Evolutionary conservation across 2,329 filamentous ascomycete species (phyloP), one percentile per base, ranked within the genome.

Genomic region (Ceratocystis albifundus): DNA sequence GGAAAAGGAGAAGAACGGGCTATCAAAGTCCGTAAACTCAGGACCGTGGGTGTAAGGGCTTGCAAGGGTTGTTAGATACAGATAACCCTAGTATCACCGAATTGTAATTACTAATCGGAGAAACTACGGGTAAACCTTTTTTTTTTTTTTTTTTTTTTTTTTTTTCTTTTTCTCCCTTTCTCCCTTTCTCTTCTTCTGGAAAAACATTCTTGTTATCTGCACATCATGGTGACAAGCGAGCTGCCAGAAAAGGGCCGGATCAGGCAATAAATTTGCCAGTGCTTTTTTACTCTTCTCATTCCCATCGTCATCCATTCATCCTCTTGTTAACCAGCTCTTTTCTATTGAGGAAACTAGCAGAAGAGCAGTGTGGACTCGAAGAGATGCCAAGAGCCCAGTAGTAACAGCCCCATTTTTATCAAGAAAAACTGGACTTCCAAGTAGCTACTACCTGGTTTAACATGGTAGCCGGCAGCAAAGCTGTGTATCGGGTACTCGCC

Each of bases 401-500:
- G 48, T 12, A 15, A 28, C 8, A 25, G 2, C 53, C 53, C 53
- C 53, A 32, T 28, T 15, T 17, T 22, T 22, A 20, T 2, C 5
- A 57, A 8, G 15, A 12, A 57, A 57, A 57, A 57, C 53, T 57
- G 53, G 53, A n/a, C n/a, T 30, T 30, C 4, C 53, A 57, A 57
- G 53, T 57, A 57, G 53, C 10, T 30, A 12, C 53, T 57, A 57
- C 53, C 28, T 57, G 25, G 53, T 17, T 30, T n/a, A 5, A 25
- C 17, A 57, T 57, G 53, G 53, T 28, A 30, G 53, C 17, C 53
- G 28, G 53, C 53, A 57, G 28, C 17, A 57, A 57, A 32, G 53
- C 53, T 17, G 53, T 25, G 53, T 57, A 57, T 28, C 53, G 53
- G 53, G 53, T 57, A 57, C 53, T 57, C 28, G 7, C 25, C 28